These are phyloP conservation scores for Backusella tarrabulga DNA, from an alignment of 192 early-diverging fungal genomes.

Conservation along the genomic window DNA sequence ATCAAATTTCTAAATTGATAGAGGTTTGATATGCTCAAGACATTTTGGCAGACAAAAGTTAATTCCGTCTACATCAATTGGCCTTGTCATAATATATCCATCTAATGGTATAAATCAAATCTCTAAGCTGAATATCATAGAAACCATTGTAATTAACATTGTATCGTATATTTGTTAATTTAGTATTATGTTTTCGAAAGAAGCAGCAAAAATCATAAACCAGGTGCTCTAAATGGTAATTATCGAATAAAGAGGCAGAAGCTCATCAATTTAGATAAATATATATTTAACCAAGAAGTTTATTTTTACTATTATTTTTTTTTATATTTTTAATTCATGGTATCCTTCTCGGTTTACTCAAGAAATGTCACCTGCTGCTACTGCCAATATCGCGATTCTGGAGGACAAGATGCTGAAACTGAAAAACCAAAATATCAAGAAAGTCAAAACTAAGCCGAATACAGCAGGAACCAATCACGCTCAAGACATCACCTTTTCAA, in stretches of 20 bases:
- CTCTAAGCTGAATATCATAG: background rate
- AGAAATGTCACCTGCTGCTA: background rate
- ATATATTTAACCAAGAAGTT: background rate
- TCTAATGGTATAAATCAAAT: background rate
- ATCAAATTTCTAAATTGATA: background rate
- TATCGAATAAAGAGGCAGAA: background rate
- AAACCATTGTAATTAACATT: background rate
- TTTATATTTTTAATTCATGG: background rate
- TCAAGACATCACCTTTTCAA: conserved; percentile 51
- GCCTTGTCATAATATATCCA: background rate
- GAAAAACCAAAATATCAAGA: background rate
- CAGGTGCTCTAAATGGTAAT: background rate
- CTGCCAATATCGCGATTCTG: background rate
- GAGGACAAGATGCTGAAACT: background rate
- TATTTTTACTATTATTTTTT: background rate
- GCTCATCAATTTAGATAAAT: background rate
- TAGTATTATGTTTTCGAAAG: background rate
- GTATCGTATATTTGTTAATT: background rate
- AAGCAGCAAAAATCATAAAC: background rate
- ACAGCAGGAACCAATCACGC: conserved; percentile 30
- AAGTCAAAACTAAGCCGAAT: conserved; percentile 4
- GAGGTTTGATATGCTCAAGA: background rate
- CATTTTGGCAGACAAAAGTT: background rate
- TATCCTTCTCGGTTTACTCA: background rate
- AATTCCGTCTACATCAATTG: background rate